Percentiles rank a stretch among this genome's conserved stretches.
phyloP scores from a whole-genome alignment of 2,329 filamentous ascomycete genomes.

The Amauroascus niger region DNA sequence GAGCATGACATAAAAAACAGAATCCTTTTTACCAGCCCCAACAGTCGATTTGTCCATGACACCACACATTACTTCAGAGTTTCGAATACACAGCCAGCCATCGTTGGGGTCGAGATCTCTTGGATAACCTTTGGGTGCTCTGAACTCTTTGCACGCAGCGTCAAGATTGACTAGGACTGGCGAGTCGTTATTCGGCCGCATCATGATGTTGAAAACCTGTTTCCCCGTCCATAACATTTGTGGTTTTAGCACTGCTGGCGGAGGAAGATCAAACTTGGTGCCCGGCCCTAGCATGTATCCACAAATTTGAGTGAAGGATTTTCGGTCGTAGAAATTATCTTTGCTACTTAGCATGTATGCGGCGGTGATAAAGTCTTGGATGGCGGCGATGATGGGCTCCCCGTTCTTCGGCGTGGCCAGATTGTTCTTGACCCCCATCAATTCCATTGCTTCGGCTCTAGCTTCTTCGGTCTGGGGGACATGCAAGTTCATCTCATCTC shows the following conservation, averaged over 20 bases:
- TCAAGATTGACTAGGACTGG: constrained; percentile 84
- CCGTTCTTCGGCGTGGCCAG: constrained; percentile 93
- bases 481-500: constrained; percentile 98
- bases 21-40: constrained; percentile 95
- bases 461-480: constrained; percentile 97
- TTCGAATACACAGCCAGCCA: constrained; percentile 82
- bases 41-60: constrained; percentile 97
- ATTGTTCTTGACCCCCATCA: constrained; percentile 98
- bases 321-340: constrained; percentile 82
- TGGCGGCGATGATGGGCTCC: constrained; percentile 96
- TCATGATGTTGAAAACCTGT: constrained; percentile 83
- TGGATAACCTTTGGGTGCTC: constrained; percentile 31
- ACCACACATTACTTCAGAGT: constrained; percentile 95
- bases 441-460: constrained; percentile 81
- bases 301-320: constrained; percentile 79
- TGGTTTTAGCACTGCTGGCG: constrained; percentile 77
- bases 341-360: constrained; percentile 86
- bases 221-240: constrained; percentile 91
- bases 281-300: constrained; percentile 85
- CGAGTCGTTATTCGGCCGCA: constrained; percentile 79
- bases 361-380: constrained; percentile 97
- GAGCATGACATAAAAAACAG: constrained; percentile 91
- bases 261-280: constrained; percentile 70
- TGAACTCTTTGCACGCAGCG: constrained; percentile 74
- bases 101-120: constrained; percentile 71